Evolutionary conservation across 2,329 filamentous ascomycete genomes (phyloP), one percentile per base, ranked within the genome.

Genomic region (Cytospora piceae): DNA sequence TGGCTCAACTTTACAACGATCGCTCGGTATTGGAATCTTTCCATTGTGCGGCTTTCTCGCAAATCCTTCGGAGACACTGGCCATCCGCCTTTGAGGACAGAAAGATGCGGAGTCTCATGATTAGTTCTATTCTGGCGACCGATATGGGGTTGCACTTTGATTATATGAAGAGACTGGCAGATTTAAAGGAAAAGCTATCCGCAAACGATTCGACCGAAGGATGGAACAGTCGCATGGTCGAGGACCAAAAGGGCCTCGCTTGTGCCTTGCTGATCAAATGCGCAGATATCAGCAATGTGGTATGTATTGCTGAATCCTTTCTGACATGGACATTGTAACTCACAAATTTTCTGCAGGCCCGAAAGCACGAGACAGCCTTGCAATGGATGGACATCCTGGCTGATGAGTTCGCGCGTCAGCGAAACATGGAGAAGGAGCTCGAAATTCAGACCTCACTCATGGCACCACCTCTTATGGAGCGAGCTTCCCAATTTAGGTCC

Each of bases 71-170:
- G 58, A 87, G 93, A 58, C 90, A 98, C 76, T 99, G 95, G 95
- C 93, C 94, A 0, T 82, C 86, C 4, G 90, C 90, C 2, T 96
- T 96, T 71, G 84, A 90, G 69, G 90, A 95, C 72, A 83, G 84
- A 56, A 88, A 88, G 65, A 92, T 98, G 85, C 89, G 94, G 63
- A 91, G 90, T 71, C 81, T 97, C 8, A 95, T 98, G 90, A 98
- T 97, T 72, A 97, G 93, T 76, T 95, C 93, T n/a, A 98, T 99
- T 67, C 81, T 99, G 29, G 93, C 95, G 3, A 99, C 95, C 0
- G 95, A 99, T 74, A 99, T 99, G 95, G 93, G 93, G 9, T 80
- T 97, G 8, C 95, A 99, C 77, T 96, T 96, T 72, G 93, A 96
- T 72, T 99, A 97, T 77, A 98, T 98, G 93, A 89, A 90, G 73